Evolutionary conservation across 2,329 filamentous ascomycete genomes (phyloP).

Genomic region (Claviceps digitariae): DNA sequence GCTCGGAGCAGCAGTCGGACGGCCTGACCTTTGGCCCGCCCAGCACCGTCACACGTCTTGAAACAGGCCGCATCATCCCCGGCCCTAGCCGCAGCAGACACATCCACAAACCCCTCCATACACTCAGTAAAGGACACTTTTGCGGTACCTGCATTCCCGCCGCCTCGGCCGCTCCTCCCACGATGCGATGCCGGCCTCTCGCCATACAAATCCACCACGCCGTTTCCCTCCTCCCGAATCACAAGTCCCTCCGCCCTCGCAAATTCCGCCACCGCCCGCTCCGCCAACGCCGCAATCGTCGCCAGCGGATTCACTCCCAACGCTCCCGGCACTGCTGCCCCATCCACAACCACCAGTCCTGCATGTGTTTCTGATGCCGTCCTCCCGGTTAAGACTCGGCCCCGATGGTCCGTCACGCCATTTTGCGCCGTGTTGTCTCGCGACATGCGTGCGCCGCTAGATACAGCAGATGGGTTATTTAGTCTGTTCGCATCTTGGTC

Average conservation of each 20-base stretch:
- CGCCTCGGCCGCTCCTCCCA: too few relatives aligned
- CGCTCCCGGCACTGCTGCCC: constrained; percentile 45
- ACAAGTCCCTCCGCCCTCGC: constrained; percentile 25
- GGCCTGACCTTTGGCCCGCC: constrained; percentile 38
- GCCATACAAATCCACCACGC: constrained; percentile 40
- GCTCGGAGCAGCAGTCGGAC: constrained; percentile 47
- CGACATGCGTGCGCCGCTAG: constrained; percentile 49
- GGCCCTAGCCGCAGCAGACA: constrained; percentile 24
- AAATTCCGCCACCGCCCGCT: constrained; percentile 44
- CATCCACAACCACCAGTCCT: constrained; percentile 50
- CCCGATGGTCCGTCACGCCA: constrained; percentile 48
- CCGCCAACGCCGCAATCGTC: constrained; percentile 55
- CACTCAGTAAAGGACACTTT: constrained; percentile 46
- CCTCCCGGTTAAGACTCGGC: constrained; percentile 43
- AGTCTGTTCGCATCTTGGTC: not conserved
- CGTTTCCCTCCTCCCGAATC: constrained; percentile 33
- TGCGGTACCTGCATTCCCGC: too few relatives aligned
- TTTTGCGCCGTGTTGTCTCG: constrained; percentile 39
- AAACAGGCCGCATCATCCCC: constrained; percentile 38
- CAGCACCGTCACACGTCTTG: constrained; percentile 36
- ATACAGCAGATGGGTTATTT: constrained; percentile 1
- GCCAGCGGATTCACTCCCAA: constrained; percentile 55
- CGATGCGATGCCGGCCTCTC: too few relatives aligned
- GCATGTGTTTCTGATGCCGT: constrained; percentile 34
- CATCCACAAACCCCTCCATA: constrained; percentile 48